A percentile compares a stretch with the other conserved stretches of the same genome.
Conservation (phyloP, 352 stramenopile species). For the Thalassiosira gravida region DNA sequence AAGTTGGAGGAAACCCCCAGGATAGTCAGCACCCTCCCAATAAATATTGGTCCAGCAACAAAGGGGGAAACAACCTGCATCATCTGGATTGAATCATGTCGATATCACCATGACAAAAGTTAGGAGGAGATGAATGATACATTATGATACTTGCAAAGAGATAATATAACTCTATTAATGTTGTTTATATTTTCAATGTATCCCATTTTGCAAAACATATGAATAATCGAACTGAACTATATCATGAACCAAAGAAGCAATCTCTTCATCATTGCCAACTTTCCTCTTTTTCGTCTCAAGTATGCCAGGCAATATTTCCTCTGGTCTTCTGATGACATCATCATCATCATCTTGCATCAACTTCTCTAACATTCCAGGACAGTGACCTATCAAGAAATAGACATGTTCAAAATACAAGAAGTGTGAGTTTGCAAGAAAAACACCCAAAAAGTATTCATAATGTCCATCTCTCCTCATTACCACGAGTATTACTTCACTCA, state of each 20-base stretch:
- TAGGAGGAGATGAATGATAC: conserved; percentile 19
- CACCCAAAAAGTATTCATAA: too few species aligned
- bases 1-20: too few species aligned
- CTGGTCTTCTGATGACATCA: conserved; percentile 8
- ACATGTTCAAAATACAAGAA: too few species aligned
- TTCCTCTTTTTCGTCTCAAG: conserved; percentile 48
- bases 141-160: not conserved
- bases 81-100: too few species aligned
- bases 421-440: too few species aligned
- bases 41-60: too few species aligned
- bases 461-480: too few species aligned
- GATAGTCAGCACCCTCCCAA: too few species aligned
- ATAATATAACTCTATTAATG: not conserved
- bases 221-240: conserved; percentile 57
- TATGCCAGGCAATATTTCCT: conserved; percentile 39
- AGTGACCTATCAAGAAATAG: too few species aligned
- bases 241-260: conserved; percentile 39
- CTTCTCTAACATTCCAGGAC: conserved; percentile 66
- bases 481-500: too few species aligned
- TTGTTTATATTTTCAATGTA: conserved; percentile 8
- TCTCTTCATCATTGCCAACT: conserved; percentile 29
- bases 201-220: conserved; percentile 36
- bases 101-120: conserved; percentile 15
- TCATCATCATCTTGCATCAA: conserved; percentile 7
- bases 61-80: too few species aligned